Conservation (phyloP, 306 rosid genomes). For the Vigna hirtella region DNA sequence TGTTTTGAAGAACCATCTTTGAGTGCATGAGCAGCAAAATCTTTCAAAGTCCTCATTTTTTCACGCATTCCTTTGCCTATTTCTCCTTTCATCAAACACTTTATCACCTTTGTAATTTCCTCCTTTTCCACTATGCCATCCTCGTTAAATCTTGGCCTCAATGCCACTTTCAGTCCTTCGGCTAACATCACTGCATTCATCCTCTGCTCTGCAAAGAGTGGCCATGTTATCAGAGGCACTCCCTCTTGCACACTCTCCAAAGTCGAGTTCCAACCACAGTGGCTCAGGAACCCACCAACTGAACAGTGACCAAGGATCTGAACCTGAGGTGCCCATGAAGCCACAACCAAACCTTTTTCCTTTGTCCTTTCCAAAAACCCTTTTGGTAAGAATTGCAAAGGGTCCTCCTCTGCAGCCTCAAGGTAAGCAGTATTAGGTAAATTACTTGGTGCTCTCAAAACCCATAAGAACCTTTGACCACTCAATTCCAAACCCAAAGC, state of each 20-base stretch:
- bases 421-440: conserved; percentile 43
- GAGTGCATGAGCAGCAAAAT: neutral
- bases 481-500: conserved; percentile 55
- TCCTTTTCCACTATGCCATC: conserved; percentile 8
- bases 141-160: neutral
- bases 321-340: conserved; percentile 24
- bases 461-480: conserved; percentile 53
- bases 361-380: conserved; percentile 10
- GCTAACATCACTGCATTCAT: conserved; percentile 9
- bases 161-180: neutral
- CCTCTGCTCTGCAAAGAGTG: conserved; percentile 8
- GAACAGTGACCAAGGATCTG: neutral
- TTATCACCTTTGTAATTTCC: neutral
- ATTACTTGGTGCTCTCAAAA: conserved; percentile 48
- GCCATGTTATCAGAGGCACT: conserved; percentile 17
- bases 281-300: neutral
- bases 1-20: conserved; percentile 1
- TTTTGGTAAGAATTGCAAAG: conserved; percentile 1
- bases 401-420: conserved; percentile 9
- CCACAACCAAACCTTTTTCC: conserved; percentile 12
- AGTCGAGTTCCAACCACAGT: conserved; percentile 12
- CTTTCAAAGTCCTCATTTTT: neutral
- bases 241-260: conserved; percentile 17
- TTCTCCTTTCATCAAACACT: neutral
- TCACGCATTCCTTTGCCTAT: neutral